Evolutionary conservation across 257 asterid species (phyloP).

Genomic region (Scutellaria minor): DNA sequence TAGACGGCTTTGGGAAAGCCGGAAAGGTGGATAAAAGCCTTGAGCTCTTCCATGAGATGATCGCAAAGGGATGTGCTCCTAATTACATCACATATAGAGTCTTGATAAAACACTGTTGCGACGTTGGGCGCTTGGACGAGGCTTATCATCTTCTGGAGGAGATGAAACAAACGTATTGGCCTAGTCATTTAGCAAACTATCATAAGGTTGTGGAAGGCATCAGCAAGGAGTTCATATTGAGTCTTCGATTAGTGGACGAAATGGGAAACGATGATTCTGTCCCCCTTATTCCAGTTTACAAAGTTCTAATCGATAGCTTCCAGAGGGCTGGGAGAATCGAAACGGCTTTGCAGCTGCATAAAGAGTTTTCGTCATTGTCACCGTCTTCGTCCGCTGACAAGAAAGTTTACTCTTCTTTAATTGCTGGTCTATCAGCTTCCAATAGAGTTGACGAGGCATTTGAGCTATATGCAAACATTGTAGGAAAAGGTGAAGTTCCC

Average conservation of each 20-base stretch:
- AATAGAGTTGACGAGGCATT: slow-evolving; percentile 69
- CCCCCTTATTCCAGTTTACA: slow-evolving; percentile 70
- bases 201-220: slow-evolving; percentile 82
- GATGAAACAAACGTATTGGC: slow-evolving; percentile 93
- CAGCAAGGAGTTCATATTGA: slow-evolving; percentile 66
- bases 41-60: slow-evolving; percentile 67
- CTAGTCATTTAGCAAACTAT: slow-evolving; percentile 63
- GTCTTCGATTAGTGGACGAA: slow-evolving; percentile 74
- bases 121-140: slow-evolving; percentile 67
- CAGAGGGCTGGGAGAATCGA: slow-evolving; percentile 81
- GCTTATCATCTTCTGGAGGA: slow-evolving; percentile 85
- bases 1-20: slow-evolving; percentile 84
- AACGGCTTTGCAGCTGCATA: slow-evolving; percentile 69
- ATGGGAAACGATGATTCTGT: slow-evolving; percentile 48
- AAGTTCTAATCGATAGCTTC: slow-evolving; percentile 73
- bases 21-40: slow-evolving; percentile 74
- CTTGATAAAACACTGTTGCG: slow-evolving; percentile 72
- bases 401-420: slow-evolving; percentile 61
- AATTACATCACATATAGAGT: slow-evolving; percentile 79
- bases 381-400: slow-evolving; percentile 39
- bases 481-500: slow-evolving; percentile 62
- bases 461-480: slow-evolving; percentile 62
- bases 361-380: slow-evolving; percentile 54
- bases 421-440: slow-evolving; percentile 56
- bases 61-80: slow-evolving; percentile 76